phyloP scores from a whole-genome alignment of 2,329 filamentous ascomycete species.

The Ophiostoma sp. region DNA sequence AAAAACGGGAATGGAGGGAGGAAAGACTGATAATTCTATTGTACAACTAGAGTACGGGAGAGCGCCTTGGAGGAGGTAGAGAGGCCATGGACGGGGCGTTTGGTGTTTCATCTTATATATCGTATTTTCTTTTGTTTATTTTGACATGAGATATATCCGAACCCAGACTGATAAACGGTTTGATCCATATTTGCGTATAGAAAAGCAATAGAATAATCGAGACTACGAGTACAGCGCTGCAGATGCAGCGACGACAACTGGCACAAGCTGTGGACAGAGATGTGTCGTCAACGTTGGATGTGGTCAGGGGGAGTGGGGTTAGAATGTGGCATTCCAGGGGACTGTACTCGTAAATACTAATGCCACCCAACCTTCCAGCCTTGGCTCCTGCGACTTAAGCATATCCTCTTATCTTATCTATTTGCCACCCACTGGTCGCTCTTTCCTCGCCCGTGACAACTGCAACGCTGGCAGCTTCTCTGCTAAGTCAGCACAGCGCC shows the following conservation, averaged over 20 bases:
- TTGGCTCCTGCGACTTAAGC: not conserved
- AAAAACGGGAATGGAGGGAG: conserved; percentile 13
- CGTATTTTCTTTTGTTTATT: not conserved
- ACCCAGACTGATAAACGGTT: not conserved
- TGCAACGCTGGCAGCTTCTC: conserved; percentile 27
- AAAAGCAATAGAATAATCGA: no score
- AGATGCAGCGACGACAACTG: not conserved
- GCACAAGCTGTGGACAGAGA: not conserved
- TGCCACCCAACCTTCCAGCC: conserved; percentile 5
- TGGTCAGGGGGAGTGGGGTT: conserved; percentile 8
- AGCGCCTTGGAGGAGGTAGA: conserved; percentile 25
- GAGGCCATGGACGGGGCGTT: conserved; percentile 25
- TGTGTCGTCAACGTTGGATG: not conserved
- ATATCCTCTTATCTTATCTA: not conserved
- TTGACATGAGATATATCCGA: not conserved
- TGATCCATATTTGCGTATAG: not conserved
- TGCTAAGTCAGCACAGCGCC: conserved; percentile 3
- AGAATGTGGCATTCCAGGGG: no score
- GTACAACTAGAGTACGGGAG: conserved; percentile 23
- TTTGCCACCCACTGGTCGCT: not conserved
- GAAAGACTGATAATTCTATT: conserved; percentile 21
- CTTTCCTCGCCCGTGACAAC: conserved; percentile 22
- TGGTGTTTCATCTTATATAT: conserved; percentile 19
- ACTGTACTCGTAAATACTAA: not conserved
- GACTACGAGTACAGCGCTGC: not conserved